Evolutionary conservation across 441 rosid species (phyloP), one percentile per base, ranked within the genome.

Genomic region (Erodium trifolium): DNA sequence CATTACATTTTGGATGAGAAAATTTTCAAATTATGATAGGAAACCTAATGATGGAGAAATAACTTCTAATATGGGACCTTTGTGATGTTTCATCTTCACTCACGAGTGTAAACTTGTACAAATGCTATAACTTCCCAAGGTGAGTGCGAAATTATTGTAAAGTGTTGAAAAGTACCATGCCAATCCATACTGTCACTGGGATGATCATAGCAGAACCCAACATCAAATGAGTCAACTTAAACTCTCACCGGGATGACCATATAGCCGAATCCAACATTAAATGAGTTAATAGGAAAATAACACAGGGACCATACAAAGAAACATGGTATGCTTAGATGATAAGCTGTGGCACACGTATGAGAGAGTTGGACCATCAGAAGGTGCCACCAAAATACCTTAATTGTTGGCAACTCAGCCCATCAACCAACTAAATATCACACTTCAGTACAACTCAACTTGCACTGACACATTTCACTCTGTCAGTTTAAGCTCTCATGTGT

Each of bases 321-420:
- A 16, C 45, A 18, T 53, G 65, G 65, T 64, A 37, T 49, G 37
- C 65, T 39, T 64, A 37, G 66, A 67, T 27, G 62, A 62, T 23
- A 43, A 62, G 45, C 67, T 70, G 53, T 5, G 43, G 72, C 72
- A 27, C 34, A 62, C 51, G 18, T 68, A 55, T 47, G 62, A 31
- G 72, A 69, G 71, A 69, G 62, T 68, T 63, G 66, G 64, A 31
- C 57, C 60, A 74, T 67, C 76, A 37, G 62, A 73, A 64, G 66
- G 41, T 70, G 27, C 37, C 68, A 60, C 18, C 41, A 62, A 19
- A 60, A 62, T 62, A 63, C 17, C 47, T 64, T 41, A 57, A 59
- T 62, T 39, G 60, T 68, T 35, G 34, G 19, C 35, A 63, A 1
- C 41, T 51, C 13, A 16, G 49, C 62, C 51, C 19, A 68, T 63